Evolutionary conservation across 371 early-diverging fungal species (phyloP), one percentile per base, ranked within the genome.

Genomic region (Zychaea mexicana): DNA sequence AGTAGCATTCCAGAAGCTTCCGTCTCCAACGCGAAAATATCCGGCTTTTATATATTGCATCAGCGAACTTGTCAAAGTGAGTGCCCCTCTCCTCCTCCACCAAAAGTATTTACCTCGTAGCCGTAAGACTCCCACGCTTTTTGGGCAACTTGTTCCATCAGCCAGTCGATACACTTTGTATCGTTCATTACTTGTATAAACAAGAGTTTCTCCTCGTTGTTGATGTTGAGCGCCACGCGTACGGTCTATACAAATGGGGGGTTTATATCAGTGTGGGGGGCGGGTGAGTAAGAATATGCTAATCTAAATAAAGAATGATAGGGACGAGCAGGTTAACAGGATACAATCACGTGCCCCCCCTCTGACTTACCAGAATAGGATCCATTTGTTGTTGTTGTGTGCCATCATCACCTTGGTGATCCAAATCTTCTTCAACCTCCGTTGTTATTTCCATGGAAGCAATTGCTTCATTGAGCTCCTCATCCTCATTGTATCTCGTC

Each of bases 51-150:
- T 53, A 21, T 22, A 28, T 55, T 33, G 19, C 12, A 31, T 13
- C 47, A 55, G 9, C 39, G 3, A 47, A 9, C 26, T 55, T 38
- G 15, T 26, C 30, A 28, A 53, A 12, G 31, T 22, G 26, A 2
- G 30, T 3, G 8, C 52, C 12, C 21, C 13, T 19, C 42, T 1
- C 42, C 42, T n/a, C n/a, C 42, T n/a, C 42, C 42, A 17, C 42
- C 42, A 42, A 42, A 15, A 19, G 45, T 24, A 27, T 12, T 61
- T 65, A 75, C 76, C 70, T 70, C 67, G 5, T 65, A 24, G 10
- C 76, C 76, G 66, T 70, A 59, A 2, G 26, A 1, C n/a, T 60
- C 46, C 79, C 79, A 78, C 6, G 65, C 60, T 47, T 61, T 27
- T 32, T 28, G 52, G 1, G 70, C 24, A 6, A 68, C 62, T 49